A percentile compares a stretch with the other conserved stretches of the same genome.
Evolutionary conservation across 495 filamentous ascomycete species (phyloP).

Genomic region (Podospora appendiculata): DNA sequence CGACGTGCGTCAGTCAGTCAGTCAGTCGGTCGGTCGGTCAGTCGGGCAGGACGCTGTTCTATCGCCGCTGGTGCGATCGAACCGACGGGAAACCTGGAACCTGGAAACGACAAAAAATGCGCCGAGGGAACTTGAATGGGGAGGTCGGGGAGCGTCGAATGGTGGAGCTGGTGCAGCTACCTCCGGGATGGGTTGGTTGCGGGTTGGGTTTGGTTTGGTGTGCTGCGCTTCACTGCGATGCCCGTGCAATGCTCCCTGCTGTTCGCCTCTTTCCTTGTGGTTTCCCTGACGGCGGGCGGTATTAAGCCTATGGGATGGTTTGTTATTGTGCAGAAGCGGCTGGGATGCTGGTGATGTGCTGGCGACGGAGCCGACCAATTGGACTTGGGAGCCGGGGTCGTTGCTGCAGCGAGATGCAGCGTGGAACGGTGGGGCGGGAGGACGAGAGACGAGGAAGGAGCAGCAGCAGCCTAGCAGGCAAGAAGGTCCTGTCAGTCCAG

Average conservation of each 20-base stretch:
- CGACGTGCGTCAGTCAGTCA: too few relatives aligned
- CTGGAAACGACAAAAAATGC: too few relatives aligned
- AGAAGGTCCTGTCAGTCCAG: background rate
- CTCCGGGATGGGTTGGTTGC: too few relatives aligned
- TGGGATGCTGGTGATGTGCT: slow-evolving; percentile 30
- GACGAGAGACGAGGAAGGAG: background rate
- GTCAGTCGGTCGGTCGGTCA: too few relatives aligned
- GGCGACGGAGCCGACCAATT: slow-evolving; percentile 27
- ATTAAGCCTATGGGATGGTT: slow-evolving; percentile 29
- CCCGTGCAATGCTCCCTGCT: background rate
- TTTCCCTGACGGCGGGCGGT: slow-evolving; percentile 7
- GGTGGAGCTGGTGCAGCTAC: too few relatives aligned
- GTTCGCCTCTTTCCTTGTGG: slow-evolving; percentile 6
- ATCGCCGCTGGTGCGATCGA: too few relatives aligned
- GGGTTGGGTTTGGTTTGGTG: background rate
- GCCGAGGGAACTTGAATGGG: too few relatives aligned
- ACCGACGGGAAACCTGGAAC: too few relatives aligned
- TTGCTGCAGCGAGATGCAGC: slow-evolving; percentile 28
- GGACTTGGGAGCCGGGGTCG: slow-evolving; percentile 20
- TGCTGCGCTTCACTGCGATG: background rate
- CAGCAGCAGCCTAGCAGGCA: background rate
- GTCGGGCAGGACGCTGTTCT: too few relatives aligned
- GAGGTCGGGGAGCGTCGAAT: too few relatives aligned
- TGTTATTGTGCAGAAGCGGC: slow-evolving; percentile 31
- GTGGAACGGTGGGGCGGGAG: slow-evolving; percentile 11